Base-by-base conservation (phyloP, 768 basidiomycete genomes). In the Cystofilobasidium bisporidii region DNA sequence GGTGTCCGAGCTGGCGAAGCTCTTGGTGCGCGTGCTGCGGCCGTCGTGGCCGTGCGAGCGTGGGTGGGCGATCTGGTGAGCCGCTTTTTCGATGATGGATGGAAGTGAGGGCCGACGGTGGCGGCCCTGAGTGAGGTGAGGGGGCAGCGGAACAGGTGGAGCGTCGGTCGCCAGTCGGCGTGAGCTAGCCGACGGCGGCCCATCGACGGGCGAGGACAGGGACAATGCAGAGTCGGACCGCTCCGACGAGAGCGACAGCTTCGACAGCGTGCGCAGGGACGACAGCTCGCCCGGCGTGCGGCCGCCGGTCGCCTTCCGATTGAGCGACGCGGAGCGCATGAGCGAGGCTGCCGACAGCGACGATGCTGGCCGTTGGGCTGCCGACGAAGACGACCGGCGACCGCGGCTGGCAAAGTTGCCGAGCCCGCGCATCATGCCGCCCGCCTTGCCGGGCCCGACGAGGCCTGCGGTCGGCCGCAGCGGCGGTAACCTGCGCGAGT, bases 11-110 rank as follows among this genome's bases (percentile, higher is more conserved):
- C 33, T 38, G 3, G 33, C 24, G 20, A 60, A 60, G 36, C 33
- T 60, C 18, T 18, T 12, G 14, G 59, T 38, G 10, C 38, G 24
- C 22, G 50, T 6, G 40, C 28, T 26, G 10, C 32, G 45, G 38
- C 45, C 26, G 33, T n/a, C 33, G 36, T 66, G 58, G 20, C 15
- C 22, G 30, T 38, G 40, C 30, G 43, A 40, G 33, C 43, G 63
- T 3, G 68, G 62, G 48, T 72, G 1, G 76, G 67, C 53, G 43
- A 68, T 47, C 3, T 62, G 79, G 70, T 79, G 79, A 10, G 77
- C 72, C 5, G 78, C 79, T 64, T 76, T 77, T 61, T 79, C 79
- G 56, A 79, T 71, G 62, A 80, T 78, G 47, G 78, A 78, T 0
- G 79, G 79, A 0, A 79, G 71, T n/a, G 76, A 76, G 0, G 78